These are phyloP conservation scores for Pholiota microspora DNA, from an alignment of 768 basidiomycete species.

Conservation along the genomic window DNA sequence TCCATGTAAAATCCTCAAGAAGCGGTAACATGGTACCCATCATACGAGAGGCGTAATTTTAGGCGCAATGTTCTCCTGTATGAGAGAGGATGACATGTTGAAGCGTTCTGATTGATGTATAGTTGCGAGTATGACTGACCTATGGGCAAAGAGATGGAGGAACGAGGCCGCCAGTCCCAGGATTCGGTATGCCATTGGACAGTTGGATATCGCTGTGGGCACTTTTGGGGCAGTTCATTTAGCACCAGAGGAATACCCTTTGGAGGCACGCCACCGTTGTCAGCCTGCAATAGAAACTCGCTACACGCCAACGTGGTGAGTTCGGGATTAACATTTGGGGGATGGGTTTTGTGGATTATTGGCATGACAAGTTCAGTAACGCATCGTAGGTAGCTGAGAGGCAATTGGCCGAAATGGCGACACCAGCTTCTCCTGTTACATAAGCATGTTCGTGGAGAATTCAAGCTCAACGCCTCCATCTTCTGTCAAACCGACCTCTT, in stretches of 20 bases:
- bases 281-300: not conserved
- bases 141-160: not conserved
- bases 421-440: not conserved
- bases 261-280: not conserved
- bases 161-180: not conserved
- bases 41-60: not conserved
- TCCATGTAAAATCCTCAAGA: not conserved
- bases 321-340: not conserved
- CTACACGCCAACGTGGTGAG: not conserved
- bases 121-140: not conserved
- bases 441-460: not conserved
- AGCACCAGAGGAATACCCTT: too few relatives aligned
- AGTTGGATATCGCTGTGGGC: not conserved
- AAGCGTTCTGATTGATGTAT: not conserved
- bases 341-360: not conserved
- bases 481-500: conserved; percentile 1
- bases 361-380: not conserved
- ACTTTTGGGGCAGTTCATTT: too few relatives aligned
- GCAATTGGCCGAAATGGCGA: not conserved
- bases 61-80: not conserved
- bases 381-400: not conserved
- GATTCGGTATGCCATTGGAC: not conserved
- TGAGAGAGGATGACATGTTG: not conserved
- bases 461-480: not conserved
- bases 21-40: conserved; percentile 3